Base-by-base conservation (phyloP, 129 eudicot genomes). In the Rutidosis leptorrhynchoides region DNA sequence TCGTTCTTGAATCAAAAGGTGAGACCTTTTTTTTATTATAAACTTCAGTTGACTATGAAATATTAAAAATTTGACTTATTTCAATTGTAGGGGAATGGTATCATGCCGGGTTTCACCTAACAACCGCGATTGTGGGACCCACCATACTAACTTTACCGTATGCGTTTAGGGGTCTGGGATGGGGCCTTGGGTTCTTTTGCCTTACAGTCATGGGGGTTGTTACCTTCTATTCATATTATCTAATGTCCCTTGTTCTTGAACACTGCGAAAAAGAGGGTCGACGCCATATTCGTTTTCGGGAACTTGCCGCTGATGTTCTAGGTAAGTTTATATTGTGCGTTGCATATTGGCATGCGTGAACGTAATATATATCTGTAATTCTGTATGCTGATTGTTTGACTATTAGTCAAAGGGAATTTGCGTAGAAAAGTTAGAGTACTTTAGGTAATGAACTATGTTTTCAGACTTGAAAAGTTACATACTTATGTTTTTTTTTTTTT, bases 71-170 rank as follows among this genome's bases (percentile, higher is more conserved):
- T 30, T 25, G 2, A 60, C 4, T 3, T 17, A 29, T 60, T 28
- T 0, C 16, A 17, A 25, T 56, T 51, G 15, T 54, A 90, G 98
- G 98, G 48, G 79, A 92, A 71, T 92, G 98, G 98, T 92, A 84
- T 82, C 98, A 88, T 53, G 96, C 96, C 0, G 98, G 98, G 46
- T 92, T 64, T 58, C 98, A 92, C 69, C 67, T 92, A 54, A 85
- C 90, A 7, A 92, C 96, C 29, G 98, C 98, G 35, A 92, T 92
- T 58, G 96, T 92, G 70, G 97, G 96, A 22, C 97, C 97, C 52
- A 81, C 96, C 5, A 75, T 91, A 72, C 82, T 91, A 68, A 81
- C 96, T 14, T 63, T 91, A 40, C 97, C 96, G 28, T 91, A 83
- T 66, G 88, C 89, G 1, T 85, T 91, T 61, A 70, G 90, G 60